Base-by-base conservation (phyloP, 2,329 filamentous ascomycete genomes). In the Cryphonectria carpinicola region DNA sequence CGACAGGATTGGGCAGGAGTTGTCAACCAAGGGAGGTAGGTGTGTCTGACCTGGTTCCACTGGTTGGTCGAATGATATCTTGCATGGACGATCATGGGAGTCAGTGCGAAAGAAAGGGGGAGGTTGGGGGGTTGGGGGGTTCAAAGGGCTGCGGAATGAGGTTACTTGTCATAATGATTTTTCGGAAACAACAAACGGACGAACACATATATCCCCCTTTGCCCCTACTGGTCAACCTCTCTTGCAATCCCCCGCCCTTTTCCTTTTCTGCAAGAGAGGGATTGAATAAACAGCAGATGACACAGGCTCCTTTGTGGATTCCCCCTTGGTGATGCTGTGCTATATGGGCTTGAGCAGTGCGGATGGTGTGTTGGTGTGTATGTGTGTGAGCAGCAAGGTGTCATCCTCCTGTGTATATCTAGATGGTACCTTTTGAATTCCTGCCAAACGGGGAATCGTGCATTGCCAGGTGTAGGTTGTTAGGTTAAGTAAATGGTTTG, bases 181-280 rank as follows among this genome's bases (percentile, higher is more conserved):
- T 72, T 67, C 62, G 66, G 69, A 61, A 72, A 70, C 69, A 71
- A 72, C 66, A 68, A 63, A 69, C 62, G 69, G 71, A 49, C 46
- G 22, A 49, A 49, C 71, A 72, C 69, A 69, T 71, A 72, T 72
- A 72, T 72, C 71, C 69, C 69, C 69, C 3, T 32, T 71, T 69
- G 62, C 14, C 19, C 63, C 63, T 66, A 71, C 60, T 72, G 61
- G 65, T 66, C 68, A 39, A 64, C 25, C 46, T 13, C 63, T 49
- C n/a, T 65, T 19, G n/a, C n/a, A n/a, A 13, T 64, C 32, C n/a
- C 17, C 43, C 22, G 5, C 28, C 28, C 28, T 19, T n/a, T n/a
- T n/a, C 22, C 19, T 19, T 25, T 68, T 64, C 25, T 28, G 22
- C 35, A 8, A 6, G 49, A 46, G 43, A 17, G 41, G 58, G 10